phyloP scores from a whole-genome alignment of 768 basidiomycete genomes.

The Kwoniella europaea region DNA sequence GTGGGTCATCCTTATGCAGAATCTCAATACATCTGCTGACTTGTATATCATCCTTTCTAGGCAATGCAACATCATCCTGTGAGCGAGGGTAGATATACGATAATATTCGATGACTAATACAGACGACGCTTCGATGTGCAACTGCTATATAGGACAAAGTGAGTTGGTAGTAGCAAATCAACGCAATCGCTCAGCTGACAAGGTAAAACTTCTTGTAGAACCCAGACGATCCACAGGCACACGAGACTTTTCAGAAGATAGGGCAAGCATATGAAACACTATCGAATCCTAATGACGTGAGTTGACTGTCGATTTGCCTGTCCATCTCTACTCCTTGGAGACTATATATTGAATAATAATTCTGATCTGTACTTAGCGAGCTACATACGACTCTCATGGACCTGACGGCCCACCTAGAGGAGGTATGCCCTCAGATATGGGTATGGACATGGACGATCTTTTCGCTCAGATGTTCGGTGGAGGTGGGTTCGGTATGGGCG shows the following conservation, averaged over 20 bases:
- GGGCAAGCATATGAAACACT: constrained; percentile 68
- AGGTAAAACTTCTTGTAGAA: constrained; percentile 63
- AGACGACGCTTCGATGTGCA: too few species aligned
- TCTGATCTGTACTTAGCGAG: constrained; percentile 31
- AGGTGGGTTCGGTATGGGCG: constrained; percentile 69
- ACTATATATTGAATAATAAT: neutral
- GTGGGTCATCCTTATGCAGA: too few species aligned
- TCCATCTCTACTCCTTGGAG: neutral
- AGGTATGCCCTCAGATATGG: constrained; percentile 60
- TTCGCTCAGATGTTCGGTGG: constrained; percentile 61
- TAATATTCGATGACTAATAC: constrained; percentile 4
- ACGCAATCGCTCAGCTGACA: neutral
- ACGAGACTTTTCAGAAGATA: constrained; percentile 84
- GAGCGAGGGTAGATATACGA: constrained; percentile 6
- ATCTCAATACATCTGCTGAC: too few species aligned
- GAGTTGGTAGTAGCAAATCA: constrained; percentile 23
- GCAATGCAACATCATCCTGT: constrained; percentile 64
- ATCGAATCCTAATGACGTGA: constrained; percentile 49
- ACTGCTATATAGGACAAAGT: constrained; percentile 70
- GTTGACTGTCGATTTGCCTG: constrained; percentile 1
- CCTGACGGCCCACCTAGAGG: constrained; percentile 42
- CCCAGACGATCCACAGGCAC: constrained; percentile 82
- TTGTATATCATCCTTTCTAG: too few species aligned
- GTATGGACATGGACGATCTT: constrained; percentile 58
- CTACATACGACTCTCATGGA: constrained; percentile 52